A percentile compares a stretch with the other conserved stretches of the same genome.
Evolutionary conservation across 306 rosid species (phyloP).

Genomic region (Albizia julibrissin): DNA sequence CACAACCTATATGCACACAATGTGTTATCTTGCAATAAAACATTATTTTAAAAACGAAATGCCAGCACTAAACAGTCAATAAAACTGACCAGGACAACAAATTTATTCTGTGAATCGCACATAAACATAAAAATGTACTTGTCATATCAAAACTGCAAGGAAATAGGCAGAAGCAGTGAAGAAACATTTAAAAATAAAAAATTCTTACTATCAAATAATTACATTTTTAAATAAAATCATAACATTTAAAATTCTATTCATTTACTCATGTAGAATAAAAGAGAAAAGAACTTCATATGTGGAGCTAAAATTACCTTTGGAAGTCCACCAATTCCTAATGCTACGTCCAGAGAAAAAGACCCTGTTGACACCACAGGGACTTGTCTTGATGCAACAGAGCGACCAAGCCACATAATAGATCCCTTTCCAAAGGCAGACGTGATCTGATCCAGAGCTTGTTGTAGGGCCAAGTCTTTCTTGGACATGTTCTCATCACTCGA

Average conservation of each 20-base stretch:
- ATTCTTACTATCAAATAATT: not conserved
- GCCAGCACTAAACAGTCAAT: constrained; percentile 9
- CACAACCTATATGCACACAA: not conserved
- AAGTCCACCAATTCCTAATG: constrained; percentile 84
- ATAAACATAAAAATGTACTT: not conserved
- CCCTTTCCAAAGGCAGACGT: constrained; percentile 87
- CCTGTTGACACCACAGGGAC: constrained; percentile 88
- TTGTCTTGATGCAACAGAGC: constrained; percentile 48
- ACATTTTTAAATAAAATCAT: not conserved
- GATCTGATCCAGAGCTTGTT: constrained; percentile 94
- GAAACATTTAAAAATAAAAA: not conserved
- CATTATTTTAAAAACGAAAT: constrained; percentile 10
- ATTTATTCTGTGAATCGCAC: not conserved
- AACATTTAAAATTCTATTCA: not conserved
- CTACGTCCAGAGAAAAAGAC: constrained; percentile 81
- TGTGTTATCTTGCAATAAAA: constrained; percentile 16
- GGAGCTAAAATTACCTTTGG: constrained; percentile 67
- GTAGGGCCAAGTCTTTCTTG: constrained; percentile 82
- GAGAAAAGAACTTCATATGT: not conserved
- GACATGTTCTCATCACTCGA: constrained; percentile 69
- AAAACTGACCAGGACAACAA: not conserved
- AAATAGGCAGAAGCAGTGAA: constrained; percentile 14
- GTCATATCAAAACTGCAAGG: not conserved
- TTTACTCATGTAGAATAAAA: constrained; percentile 18
- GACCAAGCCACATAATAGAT: constrained; percentile 99